Percentiles rank a stretch among this genome's conserved stretches.
These are phyloP conservation scores for Trypethelium eluteriae DNA, from an alignment of 495 filamentous ascomycete species.

Conservation along the genomic window DNA sequence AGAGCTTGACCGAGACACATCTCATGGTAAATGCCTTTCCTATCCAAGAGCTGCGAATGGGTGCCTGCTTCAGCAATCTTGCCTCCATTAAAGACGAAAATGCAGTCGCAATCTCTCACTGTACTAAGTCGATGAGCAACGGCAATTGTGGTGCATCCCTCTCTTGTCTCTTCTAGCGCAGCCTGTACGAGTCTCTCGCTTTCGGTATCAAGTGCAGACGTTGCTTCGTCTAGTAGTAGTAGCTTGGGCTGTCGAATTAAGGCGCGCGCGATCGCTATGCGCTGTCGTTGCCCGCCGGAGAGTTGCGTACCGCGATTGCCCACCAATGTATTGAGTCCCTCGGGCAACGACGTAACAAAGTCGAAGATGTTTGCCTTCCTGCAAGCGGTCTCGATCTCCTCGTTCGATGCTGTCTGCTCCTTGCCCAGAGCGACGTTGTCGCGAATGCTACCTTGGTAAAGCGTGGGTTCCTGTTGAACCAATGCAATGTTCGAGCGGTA, in stretches of 20 bases:
- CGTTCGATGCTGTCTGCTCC: constrained; percentile 23
- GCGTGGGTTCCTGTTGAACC: constrained; percentile 31
- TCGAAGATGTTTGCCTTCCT: constrained; percentile 30
- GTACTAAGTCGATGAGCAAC: constrained; percentile 72
- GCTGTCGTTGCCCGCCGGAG: constrained; percentile 78
- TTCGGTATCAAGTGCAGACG: constrained; percentile 71
- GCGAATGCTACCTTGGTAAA: constrained; percentile 31
- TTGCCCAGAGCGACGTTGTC: constrained; percentile 30
- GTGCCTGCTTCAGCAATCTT: constrained; percentile 15
- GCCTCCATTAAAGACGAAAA: constrained; percentile 15
- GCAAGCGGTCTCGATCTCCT: constrained; percentile 26
- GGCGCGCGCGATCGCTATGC: constrained; percentile 69
- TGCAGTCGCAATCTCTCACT: constrained; percentile 35
- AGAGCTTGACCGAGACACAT: constrained; percentile 26
- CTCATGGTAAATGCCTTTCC: constrained; percentile 24
- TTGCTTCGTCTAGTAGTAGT: constrained; percentile 75
- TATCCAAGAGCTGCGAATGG: constrained; percentile 17
- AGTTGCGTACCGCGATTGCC: constrained; percentile 72
- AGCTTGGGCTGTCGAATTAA: constrained; percentile 63
- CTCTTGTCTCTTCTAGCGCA: constrained; percentile 65
- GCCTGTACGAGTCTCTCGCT: constrained; percentile 77
- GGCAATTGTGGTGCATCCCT: constrained; percentile 69
- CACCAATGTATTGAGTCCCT: constrained; percentile 68
- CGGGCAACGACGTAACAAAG: constrained; percentile 40
- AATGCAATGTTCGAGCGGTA: constrained; percentile 26